Conservation (phyloP, 2,329 filamentous ascomycete genomes). For the Rutstroemia sp. region DNA sequence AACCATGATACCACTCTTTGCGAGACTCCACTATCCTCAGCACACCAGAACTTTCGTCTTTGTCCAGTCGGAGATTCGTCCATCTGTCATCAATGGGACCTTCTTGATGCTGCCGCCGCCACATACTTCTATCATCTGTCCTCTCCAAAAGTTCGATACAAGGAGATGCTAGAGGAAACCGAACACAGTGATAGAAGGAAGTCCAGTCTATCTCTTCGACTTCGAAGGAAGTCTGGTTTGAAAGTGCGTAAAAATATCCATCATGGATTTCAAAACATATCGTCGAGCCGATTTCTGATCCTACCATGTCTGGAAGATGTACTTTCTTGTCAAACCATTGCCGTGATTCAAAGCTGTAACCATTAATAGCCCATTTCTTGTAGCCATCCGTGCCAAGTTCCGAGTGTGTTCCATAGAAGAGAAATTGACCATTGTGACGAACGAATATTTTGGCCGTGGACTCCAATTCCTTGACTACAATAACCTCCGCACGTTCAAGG, state of each 20-base stretch:
- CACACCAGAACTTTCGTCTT: conserved; percentile 50
- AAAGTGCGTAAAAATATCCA: conserved; percentile 60
- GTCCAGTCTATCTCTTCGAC: conserved; percentile 58
- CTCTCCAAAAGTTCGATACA: conserved; percentile 33
- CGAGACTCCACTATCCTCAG: conserved; percentile 60
- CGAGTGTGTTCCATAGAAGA: conserved; percentile 62
- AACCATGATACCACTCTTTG: conserved; percentile 55
- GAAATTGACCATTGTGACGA: conserved; percentile 51
- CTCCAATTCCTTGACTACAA: conserved; percentile 36
- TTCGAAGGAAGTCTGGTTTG: conserved; percentile 56
- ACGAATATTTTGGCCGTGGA: conserved; percentile 56
- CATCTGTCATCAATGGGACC: conserved; percentile 69
- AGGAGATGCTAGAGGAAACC: conserved; percentile 49
- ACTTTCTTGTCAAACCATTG: conserved; percentile 39
- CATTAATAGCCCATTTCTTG: conserved; percentile 55
- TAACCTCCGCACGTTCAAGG: conserved; percentile 32
- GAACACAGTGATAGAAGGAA: conserved; percentile 61
- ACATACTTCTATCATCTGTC: conserved; percentile 43
- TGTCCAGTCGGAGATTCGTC: conserved; percentile 57
- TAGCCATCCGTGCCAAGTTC: conserved; percentile 45
- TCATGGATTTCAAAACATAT: conserved; percentile 67
- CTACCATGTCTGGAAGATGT: conserved; percentile 51
- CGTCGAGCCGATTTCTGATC: conserved; percentile 57
- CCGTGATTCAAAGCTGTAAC: conserved; percentile 38
- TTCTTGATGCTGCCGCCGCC: conserved; percentile 60